A percentile compares a stretch with the other conserved stretches of the same genome.
These are phyloP conservation scores for Leucosporidium creatinivorum DNA, from an alignment of 768 basidiomycete genomes.

Conservation along the genomic window DNA sequence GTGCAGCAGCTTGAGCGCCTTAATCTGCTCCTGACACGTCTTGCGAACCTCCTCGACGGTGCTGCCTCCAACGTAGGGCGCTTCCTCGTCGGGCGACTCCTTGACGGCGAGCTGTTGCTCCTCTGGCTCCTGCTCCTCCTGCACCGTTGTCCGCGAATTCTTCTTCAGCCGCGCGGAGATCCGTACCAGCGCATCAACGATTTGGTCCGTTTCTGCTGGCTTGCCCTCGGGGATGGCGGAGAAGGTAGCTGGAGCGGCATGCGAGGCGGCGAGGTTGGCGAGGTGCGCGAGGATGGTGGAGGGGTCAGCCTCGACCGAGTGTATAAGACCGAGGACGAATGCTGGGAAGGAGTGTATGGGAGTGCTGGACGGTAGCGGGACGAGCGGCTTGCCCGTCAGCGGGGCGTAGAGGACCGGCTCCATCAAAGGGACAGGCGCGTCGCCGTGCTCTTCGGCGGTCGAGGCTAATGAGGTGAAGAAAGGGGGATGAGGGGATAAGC, in stretches of 20 bases:
- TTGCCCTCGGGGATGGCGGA: conserved; percentile 5
- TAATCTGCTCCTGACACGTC: conserved; percentile 21
- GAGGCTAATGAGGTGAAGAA: neutral
- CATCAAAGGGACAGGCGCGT: neutral
- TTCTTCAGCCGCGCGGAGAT: conserved; percentile 29
- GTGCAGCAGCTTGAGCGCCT: conserved; percentile 28
- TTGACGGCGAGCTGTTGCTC: neutral
- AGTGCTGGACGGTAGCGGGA: neutral
- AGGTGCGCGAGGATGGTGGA: conserved; percentile 36
- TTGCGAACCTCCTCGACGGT: conserved; percentile 21
- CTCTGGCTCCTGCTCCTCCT: conserved; percentile 9
- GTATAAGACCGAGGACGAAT: conserved; percentile 32
- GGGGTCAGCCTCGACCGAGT: conserved; percentile 38
- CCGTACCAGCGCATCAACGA: conserved; percentile 26
- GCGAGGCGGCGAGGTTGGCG: conserved; percentile 21
- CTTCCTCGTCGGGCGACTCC: neutral
- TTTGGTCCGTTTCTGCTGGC: conserved; percentile 32
- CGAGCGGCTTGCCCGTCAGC: neutral
- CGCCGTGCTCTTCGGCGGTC: neutral
- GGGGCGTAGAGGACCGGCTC: neutral
- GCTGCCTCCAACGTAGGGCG: conserved; percentile 5
- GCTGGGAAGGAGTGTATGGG: conserved; percentile 30
- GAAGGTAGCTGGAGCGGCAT: conserved; percentile 25
- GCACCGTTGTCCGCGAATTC: conserved; percentile 6
- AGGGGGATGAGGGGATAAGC: too few species aligned